Conservation (phyloP, 192 early-diverging fungal genomes). For the Linnemannia elongata region DNA sequence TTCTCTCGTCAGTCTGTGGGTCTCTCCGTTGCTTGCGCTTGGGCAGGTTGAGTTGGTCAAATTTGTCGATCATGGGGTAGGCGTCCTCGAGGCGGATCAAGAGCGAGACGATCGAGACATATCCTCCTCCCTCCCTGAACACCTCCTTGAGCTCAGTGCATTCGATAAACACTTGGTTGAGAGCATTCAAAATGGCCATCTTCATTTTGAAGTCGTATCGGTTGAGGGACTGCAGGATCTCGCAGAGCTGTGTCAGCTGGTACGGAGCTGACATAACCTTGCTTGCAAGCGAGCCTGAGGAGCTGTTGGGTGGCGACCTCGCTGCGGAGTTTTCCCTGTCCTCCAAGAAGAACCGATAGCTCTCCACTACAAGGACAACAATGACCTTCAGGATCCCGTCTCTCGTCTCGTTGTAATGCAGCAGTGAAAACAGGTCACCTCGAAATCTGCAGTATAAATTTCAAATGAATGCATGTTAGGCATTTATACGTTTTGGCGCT, state of each 20-base stretch:
- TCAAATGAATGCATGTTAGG: background rate
- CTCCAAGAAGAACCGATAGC: conserved; percentile 50
- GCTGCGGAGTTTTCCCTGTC: conserved; percentile 22
- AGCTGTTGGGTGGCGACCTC: conserved; percentile 26
- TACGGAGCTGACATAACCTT: conserved; percentile 54
- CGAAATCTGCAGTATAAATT: conserved; percentile 47
- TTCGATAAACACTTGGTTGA: conserved; percentile 63
- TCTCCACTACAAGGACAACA: conserved; percentile 63
- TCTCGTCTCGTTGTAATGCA: conserved; percentile 68
- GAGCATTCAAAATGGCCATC: conserved; percentile 65
- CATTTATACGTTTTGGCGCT: background rate
- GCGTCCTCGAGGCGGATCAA: conserved; percentile 67
- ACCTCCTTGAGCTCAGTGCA: conserved; percentile 66
- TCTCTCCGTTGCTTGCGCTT: conserved; percentile 30
- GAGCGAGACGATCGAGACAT: conserved; percentile 70
- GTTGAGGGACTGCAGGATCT: conserved; percentile 68
- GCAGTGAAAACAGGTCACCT: conserved; percentile 68
- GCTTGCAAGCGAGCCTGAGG: conserved; percentile 16
- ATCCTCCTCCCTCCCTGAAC: conserved; percentile 72
- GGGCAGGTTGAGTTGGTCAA: conserved; percentile 27
- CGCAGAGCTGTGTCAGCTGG: conserved; percentile 69
- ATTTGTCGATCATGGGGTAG: conserved; percentile 45
- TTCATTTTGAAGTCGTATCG: conserved; percentile 69
- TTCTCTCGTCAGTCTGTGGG: conserved; percentile 42
- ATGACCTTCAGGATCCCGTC: conserved; percentile 64